These are phyloP conservation scores for Tylopilus plumbeoviolaceoides DNA, from an alignment of 768 basidiomycete species.

Conservation along the genomic window DNA sequence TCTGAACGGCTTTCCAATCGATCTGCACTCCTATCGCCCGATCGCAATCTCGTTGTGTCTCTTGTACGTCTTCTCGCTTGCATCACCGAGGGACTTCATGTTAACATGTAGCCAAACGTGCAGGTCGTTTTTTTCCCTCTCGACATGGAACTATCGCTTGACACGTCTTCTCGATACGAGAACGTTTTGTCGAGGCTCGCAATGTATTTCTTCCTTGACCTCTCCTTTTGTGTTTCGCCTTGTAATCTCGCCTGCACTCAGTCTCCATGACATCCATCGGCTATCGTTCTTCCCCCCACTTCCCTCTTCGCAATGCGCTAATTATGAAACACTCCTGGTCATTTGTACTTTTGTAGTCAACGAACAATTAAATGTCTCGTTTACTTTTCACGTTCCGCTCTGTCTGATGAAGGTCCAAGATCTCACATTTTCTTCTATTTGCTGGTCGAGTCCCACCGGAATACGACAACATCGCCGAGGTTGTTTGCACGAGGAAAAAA, in stretches of 20 bases:
- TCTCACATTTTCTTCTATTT: neutral
- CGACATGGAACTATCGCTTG: neutral
- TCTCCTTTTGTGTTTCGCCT: neutral
- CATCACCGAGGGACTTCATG: neutral
- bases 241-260: neutral
- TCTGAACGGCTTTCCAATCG: conserved; percentile 13
- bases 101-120: neutral
- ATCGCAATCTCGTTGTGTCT: neutral
- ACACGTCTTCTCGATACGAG: conserved; percentile 5
- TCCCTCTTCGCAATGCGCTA: neutral
- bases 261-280: conserved; percentile 19
- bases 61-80: conserved; percentile 1
- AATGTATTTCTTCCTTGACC: neutral
- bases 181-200: neutral
- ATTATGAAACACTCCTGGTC: neutral
- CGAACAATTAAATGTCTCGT: neutral
- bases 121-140: neutral
- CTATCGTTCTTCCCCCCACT: neutral
- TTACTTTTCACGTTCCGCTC: neutral
- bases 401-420: too few relatives aligned
- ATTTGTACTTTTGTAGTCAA: conserved; percentile 16
- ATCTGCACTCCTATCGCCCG: neutral
- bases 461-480: neutral
- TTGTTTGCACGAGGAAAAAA: neutral
- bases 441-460: too few relatives aligned